A percentile compares a stretch with the other conserved stretches of the same genome.
phyloP scores from a whole-genome alignment of 169 alveolate genomes.

The Plasmodium inui region DNA sequence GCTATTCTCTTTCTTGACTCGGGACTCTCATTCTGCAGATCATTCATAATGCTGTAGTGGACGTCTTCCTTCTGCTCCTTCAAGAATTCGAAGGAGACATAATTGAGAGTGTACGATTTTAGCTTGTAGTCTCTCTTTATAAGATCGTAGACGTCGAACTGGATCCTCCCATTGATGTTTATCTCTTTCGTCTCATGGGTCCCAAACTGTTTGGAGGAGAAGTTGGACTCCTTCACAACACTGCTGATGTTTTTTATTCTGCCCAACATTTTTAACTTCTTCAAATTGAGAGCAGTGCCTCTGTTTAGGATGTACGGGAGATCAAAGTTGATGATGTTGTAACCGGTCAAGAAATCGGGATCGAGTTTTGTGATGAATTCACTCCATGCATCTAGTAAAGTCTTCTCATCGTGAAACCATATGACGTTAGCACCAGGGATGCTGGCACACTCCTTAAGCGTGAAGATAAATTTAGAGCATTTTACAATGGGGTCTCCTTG shows the following conservation, averaged over 20 bases:
- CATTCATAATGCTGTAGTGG: slow-evolving; percentile 96
- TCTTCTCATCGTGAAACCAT: slow-evolving; percentile 84
- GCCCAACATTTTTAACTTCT: slow-evolving; percentile 86
- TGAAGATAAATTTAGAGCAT: slow-evolving; percentile 83
- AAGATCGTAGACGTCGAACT: slow-evolving; percentile 96
- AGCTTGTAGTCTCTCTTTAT: slow-evolving; percentile 97
- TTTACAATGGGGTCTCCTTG: slow-evolving; percentile 79
- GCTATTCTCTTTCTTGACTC: slow-evolving; percentile 98
- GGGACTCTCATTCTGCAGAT: slow-evolving; percentile 93
- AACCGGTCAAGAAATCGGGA: slow-evolving; percentile 98
- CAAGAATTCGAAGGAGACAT: slow-evolving; percentile 96
- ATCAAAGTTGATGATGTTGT: slow-evolving; percentile 98
- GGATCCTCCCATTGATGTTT: slow-evolving; percentile 96
- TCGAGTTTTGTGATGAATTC: slow-evolving; percentile 89
- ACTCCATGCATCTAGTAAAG: slow-evolving; percentile 91
- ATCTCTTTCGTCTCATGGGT: slow-evolving; percentile 93
- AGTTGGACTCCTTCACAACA: slow-evolving; percentile 88
- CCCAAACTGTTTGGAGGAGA: slow-evolving; percentile 93
- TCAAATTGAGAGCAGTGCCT: slow-evolving; percentile 91
- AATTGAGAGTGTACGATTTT: slow-evolving; percentile 96
- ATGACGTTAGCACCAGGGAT: slow-evolving; percentile 91
- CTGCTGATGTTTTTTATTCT: slow-evolving; percentile 86
- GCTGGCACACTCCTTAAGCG: slow-evolving; percentile 90
- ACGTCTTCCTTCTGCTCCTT: slow-evolving; percentile 99
- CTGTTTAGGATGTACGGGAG: slow-evolving; percentile 95